phyloP scores from a whole-genome alignment of 1,284 basidiomycete genomes.

The Sanguinoderma infundibulare region DNA sequence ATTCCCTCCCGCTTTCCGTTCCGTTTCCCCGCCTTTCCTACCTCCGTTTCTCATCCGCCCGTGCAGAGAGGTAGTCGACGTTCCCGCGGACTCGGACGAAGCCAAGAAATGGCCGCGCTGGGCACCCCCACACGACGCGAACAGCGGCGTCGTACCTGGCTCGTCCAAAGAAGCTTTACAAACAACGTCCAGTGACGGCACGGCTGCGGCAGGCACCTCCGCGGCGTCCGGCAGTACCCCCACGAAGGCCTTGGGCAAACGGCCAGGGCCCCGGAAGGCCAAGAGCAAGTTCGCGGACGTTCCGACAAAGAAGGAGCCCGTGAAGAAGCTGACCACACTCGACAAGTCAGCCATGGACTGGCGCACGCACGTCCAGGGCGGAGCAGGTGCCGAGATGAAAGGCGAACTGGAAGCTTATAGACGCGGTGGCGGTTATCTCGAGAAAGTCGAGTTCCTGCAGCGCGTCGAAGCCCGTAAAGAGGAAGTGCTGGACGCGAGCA shows the following conservation, averaged over 20 bases:
- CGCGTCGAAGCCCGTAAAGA: slow-evolving; percentile 75
- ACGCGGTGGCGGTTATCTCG: slow-evolving; percentile 76
- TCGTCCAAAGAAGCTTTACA: slow-evolving; percentile 11
- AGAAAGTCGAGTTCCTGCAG: slow-evolving; percentile 80
- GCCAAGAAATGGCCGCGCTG: slow-evolving; percentile 75
- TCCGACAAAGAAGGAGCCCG: slow-evolving; percentile 49
- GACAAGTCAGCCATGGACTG: slow-evolving; percentile 87
- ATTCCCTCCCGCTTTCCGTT: not conserved
- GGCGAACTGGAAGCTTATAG: slow-evolving; percentile 77
- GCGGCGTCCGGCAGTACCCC: slow-evolving; percentile 23
- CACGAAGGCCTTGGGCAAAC: slow-evolving; percentile 38
- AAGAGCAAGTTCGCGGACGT: slow-evolving; percentile 57
- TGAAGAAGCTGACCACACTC: slow-evolving; percentile 78
- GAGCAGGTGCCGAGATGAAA: slow-evolving; percentile 46
- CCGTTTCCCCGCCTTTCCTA: slow-evolving; percentile 16
- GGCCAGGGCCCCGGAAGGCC: slow-evolving; percentile 67
- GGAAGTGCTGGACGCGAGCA: slow-evolving; percentile 59
- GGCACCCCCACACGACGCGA: slow-evolving; percentile 36
- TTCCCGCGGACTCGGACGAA: slow-evolving; percentile 70
- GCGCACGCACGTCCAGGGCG: slow-evolving; percentile 61
- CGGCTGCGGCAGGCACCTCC: slow-evolving; percentile 14
- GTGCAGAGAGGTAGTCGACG: slow-evolving; percentile 71
- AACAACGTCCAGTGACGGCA: slow-evolving; percentile 14
- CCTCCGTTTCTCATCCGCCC: slow-evolving; percentile 21
- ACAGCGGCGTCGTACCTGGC: slow-evolving; percentile 7